Percentiles rank a stretch among this genome's conserved stretches.
phyloP scores from a whole-genome alignment of 2,329 filamentous ascomycete genomes.

The Dactylella cylindrospora region DNA sequence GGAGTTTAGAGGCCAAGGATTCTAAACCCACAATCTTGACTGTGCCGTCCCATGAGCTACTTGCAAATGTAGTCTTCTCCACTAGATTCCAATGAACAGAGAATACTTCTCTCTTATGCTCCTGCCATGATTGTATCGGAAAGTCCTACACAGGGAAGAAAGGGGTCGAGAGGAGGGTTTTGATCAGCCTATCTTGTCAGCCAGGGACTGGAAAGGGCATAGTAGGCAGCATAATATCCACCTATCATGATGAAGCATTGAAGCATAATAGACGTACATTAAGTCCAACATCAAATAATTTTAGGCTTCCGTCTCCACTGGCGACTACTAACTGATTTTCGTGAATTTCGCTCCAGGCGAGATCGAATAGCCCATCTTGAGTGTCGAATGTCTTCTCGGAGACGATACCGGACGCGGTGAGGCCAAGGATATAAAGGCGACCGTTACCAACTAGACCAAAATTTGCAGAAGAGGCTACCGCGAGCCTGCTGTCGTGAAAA shows the following conservation, averaged over 20 bases:
- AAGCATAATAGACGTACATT: slow-evolving; percentile 54
- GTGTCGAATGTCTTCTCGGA: slow-evolving; percentile 94
- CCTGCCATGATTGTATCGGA: slow-evolving; percentile 86
- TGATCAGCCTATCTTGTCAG: slow-evolving; percentile 45
- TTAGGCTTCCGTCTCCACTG: slow-evolving; percentile 89
- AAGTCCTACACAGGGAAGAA: slow-evolving; percentile 60
- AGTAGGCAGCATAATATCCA: neutral
- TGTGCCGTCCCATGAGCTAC: slow-evolving; percentile 92
- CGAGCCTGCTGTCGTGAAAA: slow-evolving; percentile 92
- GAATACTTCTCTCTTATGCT: slow-evolving; percentile 91
- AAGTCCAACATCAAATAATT: slow-evolving; percentile 84
- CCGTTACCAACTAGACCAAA: slow-evolving; percentile 97
- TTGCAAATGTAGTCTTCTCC: slow-evolving; percentile 85
- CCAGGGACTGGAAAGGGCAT: slow-evolving; percentile 11
- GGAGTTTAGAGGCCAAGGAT: neutral
- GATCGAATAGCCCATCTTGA: slow-evolving; percentile 93
- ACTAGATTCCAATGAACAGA: slow-evolving; percentile 90
- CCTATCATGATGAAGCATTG: neutral
- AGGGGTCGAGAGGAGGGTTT: neutral
- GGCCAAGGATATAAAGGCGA: slow-evolving; percentile 76
- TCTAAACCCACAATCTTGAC: slow-evolving; percentile 72
- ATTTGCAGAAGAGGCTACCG: slow-evolving; percentile 87
- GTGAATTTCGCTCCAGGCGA: slow-evolving; percentile 93
- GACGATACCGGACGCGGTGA: slow-evolving; percentile 80
- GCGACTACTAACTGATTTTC: slow-evolving; percentile 90